Conservation (phyloP, 2,329 filamentous ascomycete species). For the Cadophora sp. region DNA sequence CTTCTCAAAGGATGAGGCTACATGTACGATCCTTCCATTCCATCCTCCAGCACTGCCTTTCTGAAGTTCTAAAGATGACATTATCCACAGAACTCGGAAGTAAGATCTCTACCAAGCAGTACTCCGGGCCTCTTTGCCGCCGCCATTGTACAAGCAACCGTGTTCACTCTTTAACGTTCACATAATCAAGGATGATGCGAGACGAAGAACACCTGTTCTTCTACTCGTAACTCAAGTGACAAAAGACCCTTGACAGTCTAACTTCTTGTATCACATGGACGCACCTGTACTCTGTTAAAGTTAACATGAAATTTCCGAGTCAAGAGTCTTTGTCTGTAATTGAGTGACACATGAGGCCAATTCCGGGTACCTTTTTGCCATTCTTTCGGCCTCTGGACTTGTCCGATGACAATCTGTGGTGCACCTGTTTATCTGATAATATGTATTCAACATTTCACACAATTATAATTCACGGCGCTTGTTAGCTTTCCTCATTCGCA, state of each 20-base stretch:
- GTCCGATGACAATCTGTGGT: no score
- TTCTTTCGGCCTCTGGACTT: no score
- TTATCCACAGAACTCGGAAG: constrained; percentile 10
- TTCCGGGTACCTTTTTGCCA: no score
- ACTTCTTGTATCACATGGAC: neutral
- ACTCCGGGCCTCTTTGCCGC: neutral
- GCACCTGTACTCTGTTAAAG: neutral
- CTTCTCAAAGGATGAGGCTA: neutral
- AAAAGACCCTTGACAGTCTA: neutral
- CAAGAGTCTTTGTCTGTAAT: neutral
- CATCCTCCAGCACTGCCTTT: neutral
- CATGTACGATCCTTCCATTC: constrained; percentile 13
- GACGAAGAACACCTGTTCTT: constrained; percentile 8
- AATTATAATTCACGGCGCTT: no score
- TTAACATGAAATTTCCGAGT: neutral
- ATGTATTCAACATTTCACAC: no score
- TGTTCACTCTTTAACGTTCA: neutral
- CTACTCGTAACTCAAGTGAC: neutral
- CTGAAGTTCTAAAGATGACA: neutral
- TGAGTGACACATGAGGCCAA: neutral
- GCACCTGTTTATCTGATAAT: no score
- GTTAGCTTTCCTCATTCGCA: no score
- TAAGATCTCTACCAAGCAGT: neutral
- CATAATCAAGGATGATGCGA: constrained; percentile 4
- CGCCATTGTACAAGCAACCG: constrained; percentile 12